Evolutionary conservation across 73 alveolate species (phyloP).

Genomic region (Tetrahymena malaccensis): DNA sequence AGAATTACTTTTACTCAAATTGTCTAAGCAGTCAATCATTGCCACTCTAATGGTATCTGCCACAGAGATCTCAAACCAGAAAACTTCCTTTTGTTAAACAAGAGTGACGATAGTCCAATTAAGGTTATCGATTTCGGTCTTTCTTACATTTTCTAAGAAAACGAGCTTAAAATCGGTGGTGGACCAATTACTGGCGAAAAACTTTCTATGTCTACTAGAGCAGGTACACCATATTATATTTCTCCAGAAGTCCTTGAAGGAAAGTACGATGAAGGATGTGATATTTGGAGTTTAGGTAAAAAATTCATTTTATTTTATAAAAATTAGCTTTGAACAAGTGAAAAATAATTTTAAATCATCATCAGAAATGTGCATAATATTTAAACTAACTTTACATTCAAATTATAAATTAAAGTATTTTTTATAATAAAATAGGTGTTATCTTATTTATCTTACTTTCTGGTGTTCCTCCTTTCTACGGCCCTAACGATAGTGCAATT

Average conservation of each 20-base stretch:
- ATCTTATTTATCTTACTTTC: constrained; percentile 57
- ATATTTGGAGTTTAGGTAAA: constrained; percentile 44
- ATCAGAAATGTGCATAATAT: no score
- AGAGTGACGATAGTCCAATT: constrained; percentile 51
- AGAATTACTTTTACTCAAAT: constrained; percentile 58
- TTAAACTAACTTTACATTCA: no score
- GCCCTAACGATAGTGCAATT: constrained; percentile 76
- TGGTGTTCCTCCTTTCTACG: constrained; percentile 90
- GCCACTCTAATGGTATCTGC: constrained; percentile 66
- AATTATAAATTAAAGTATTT: no score
- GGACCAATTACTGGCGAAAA: constrained; percentile 26
- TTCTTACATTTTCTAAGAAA: constrained; percentile 55
- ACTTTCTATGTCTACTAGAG: constrained; percentile 53
- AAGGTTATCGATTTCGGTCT: constrained; percentile 86
- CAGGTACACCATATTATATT: constrained; percentile 64
- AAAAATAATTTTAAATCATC: no score
- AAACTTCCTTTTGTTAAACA: constrained; percentile 63
- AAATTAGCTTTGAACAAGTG: neutral
- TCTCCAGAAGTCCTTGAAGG: constrained; percentile 62
- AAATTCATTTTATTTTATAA: neutral
- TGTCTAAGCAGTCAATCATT: constrained; percentile 62
- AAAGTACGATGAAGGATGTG: constrained; percentile 57
- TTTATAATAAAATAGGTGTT: constrained; percentile 48
- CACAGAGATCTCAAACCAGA: constrained; percentile 92
- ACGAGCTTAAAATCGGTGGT: constrained; percentile 26